A percentile compares a stretch with the other conserved stretches of the same genome.
Conservation (phyloP, 2,329 filamentous ascomycete species). For the Botrytis squamosa region DNA sequence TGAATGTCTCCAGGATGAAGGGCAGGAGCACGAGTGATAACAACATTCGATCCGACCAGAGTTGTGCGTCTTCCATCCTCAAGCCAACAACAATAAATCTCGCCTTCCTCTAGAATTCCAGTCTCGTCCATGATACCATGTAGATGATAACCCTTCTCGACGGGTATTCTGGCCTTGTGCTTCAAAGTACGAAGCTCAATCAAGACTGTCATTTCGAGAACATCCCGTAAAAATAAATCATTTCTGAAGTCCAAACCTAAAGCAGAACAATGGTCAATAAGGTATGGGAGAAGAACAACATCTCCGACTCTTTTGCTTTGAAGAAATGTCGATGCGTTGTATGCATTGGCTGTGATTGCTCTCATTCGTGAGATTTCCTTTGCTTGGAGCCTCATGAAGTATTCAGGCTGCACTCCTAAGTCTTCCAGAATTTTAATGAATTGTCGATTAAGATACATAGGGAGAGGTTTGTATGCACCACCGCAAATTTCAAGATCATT, state of each 20-base stretch:
- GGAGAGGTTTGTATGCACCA: slow-evolving; percentile 63
- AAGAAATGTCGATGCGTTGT: slow-evolving; percentile 67
- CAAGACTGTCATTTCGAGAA: slow-evolving; percentile 70
- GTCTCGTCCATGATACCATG: slow-evolving; percentile 87
- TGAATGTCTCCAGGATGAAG: slow-evolving; percentile 82
- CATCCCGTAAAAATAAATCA: slow-evolving; percentile 67
- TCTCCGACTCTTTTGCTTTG: slow-evolving; percentile 60
- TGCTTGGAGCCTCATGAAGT: slow-evolving; percentile 65
- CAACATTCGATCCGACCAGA: slow-evolving; percentile 34
- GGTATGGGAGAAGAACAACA: slow-evolving; percentile 56
- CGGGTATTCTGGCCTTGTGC: slow-evolving; percentile 72
- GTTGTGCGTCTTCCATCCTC: slow-evolving; percentile 34
- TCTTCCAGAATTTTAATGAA: slow-evolving; percentile 87
- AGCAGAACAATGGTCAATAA: slow-evolving; percentile 59
- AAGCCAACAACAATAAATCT: slow-evolving; percentile 64
- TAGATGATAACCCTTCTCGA: slow-evolving; percentile 69
- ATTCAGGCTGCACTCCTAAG: slow-evolving; percentile 56
- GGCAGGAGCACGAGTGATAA: slow-evolving; percentile 77
- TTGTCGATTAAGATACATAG: slow-evolving; percentile 72
- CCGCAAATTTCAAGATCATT: slow-evolving; percentile 70
- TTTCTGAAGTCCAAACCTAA: slow-evolving; percentile 63
- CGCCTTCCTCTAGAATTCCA: slow-evolving; percentile 59
- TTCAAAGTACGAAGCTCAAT: slow-evolving; percentile 72
- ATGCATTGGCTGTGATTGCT: slow-evolving; percentile 54
- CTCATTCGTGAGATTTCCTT: slow-evolving; percentile 61